Conservation (phyloP, 78 protist genomes). For the Isochrysis galbana region DNA sequence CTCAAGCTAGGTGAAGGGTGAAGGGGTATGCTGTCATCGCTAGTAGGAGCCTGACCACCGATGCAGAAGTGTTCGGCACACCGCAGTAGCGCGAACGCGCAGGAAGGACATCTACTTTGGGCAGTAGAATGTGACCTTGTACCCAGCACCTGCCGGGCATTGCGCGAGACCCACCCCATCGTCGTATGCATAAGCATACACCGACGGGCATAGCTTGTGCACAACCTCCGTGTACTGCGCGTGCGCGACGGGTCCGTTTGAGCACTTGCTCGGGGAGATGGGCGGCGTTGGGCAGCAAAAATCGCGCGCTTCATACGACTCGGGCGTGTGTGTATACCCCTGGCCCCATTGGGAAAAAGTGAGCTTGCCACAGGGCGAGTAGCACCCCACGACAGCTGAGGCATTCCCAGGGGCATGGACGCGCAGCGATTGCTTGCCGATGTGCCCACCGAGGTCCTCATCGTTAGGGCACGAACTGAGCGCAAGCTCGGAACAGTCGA, state of each 20-base stretch:
- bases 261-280: not conserved
- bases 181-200: constrained; percentile 16
- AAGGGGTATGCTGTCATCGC: too few relatives aligned
- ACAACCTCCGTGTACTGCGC: not conserved
- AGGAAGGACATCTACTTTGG: too few relatives aligned
- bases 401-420: not conserved
- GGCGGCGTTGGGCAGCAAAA: constrained; percentile 19
- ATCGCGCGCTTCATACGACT: not conserved
- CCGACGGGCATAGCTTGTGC: not conserved
- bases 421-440: not conserved
- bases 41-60: too few relatives aligned
- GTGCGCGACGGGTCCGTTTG: not conserved
- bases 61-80: too few relatives aligned
- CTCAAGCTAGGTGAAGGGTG: too few relatives aligned
- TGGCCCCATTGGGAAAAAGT: not conserved
- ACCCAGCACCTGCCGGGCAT: not conserved
- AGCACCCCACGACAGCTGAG: not conserved
- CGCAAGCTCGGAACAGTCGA: not conserved
- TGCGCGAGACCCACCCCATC: not conserved
- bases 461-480: not conserved
- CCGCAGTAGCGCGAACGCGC: too few relatives aligned
- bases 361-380: constrained; percentile 11
- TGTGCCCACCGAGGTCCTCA: not conserved
- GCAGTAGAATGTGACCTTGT: constrained; percentile 8
- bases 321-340: not conserved